Evolutionary conservation across 331 rosid species (phyloP), one percentile per base, ranked within the genome.

Genomic region (Acacia concinna): DNA sequence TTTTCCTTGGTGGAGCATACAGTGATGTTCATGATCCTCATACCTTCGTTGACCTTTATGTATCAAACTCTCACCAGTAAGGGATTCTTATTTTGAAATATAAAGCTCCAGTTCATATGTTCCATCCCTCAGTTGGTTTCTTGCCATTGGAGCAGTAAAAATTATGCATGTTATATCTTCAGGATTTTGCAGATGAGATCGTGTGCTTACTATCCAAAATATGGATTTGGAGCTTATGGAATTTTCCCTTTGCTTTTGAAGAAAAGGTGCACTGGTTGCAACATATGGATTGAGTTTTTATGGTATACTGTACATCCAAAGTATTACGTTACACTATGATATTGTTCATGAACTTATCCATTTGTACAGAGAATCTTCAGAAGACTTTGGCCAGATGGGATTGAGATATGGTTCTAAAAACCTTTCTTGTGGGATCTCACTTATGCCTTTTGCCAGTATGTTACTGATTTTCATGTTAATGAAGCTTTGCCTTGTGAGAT

Each of bases 201-300:
- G 0, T 87, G 92, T 18, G 89, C 93, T 51, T 91, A 91, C 88
- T 84, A 89, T 84, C 94, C 97, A 64, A 87, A 79, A 86, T 92
- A 85, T 81, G 99, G 99, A 69, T 72, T 93, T 82, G 99, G 98
- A 79, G 94, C 98, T 70, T 96, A 93, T 57, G 98, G 98, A 32
- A 83, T 84, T 87, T 90, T 91, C 76, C 99, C 99, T 28, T 41
- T 93, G 85, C 75, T 93, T 54, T 81, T 73, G 84, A 93, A 88
- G 87, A 83, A 88, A 84, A 93, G 99, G 99, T 91, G 74, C 28
- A 82, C 64, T 71, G 71, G 71, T 52, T 63, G 85, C 74, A 73
- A 63, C 68, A 80, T 41, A 32, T 40, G 41, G 71, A 56, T 69
- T 68, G 71, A 76, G 57, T 82, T 77, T 78, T 72, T 54, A 64